phyloP scores from a whole-genome alignment of 371 early-diverging fungal genomes.

The Umbelopsis sp. region DNA sequence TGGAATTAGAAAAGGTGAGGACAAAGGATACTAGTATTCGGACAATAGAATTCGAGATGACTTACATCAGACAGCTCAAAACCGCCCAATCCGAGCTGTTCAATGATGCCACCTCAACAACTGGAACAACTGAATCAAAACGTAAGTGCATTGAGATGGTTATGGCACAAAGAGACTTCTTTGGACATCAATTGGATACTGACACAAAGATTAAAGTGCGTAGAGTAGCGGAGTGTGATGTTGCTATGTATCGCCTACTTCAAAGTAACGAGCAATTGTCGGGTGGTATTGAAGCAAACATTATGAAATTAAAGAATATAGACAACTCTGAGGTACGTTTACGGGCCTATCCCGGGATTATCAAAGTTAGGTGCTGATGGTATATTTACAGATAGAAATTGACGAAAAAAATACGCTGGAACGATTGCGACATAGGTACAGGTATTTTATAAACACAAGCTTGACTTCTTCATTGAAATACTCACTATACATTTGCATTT shows the following conservation, averaged over 20 bases:
- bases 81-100: too few species aligned
- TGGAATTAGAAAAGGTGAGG: conserved; percentile 4
- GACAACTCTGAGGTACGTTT: neutral
- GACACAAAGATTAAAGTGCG: neutral
- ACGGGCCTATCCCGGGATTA: neutral
- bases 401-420: neutral
- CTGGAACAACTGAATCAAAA: too few species aligned
- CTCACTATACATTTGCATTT: neutral
- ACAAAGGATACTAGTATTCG: too few species aligned
- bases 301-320: neutral
- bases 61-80: too few species aligned
- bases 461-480: neutral
- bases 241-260: neutral
- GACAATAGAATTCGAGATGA: too few species aligned
- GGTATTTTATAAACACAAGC: neutral
- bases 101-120: too few species aligned
- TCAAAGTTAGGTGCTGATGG: neutral
- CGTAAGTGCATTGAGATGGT: too few species aligned
- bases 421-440: neutral
- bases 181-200: neutral
- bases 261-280: conserved; percentile 7
- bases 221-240: neutral
- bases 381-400: neutral
- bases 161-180: neutral
- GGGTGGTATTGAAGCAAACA: neutral